Evolutionary conservation across 2,329 filamentous ascomycete genomes (phyloP).

Genomic region (Ceratocystis diversiconidia): DNA sequence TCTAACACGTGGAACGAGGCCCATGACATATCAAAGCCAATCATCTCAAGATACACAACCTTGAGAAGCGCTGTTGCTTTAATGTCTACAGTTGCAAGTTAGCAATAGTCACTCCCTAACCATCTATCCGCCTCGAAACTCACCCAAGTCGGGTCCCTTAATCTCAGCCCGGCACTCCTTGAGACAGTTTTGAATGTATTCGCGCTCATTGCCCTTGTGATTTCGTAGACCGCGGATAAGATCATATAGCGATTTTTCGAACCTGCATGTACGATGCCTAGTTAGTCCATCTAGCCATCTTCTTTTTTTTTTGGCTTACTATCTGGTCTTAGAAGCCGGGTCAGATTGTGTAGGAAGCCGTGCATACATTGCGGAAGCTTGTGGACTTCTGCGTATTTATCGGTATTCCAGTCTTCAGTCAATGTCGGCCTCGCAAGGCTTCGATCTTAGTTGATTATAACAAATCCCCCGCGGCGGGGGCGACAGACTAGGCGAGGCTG

Average conservation of each 20-base stretch:
- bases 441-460: not conserved
- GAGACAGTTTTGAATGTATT: slow-evolving; percentile 84
- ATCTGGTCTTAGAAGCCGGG: slow-evolving; percentile 21
- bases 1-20: slow-evolving; percentile 96
- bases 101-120: not conserved
- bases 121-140: slow-evolving; percentile 23
- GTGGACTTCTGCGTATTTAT: not conserved
- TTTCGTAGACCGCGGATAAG: slow-evolving; percentile 92
- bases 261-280: slow-evolving; percentile 43
- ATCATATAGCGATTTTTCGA: slow-evolving; percentile 98
- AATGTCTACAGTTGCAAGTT: slow-evolving; percentile 44
- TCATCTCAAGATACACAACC: slow-evolving; percentile 96
- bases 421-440: not conserved
- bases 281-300: not conserved
- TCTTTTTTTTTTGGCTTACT: not conserved
- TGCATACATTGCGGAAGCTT: slow-evolving; percentile 2
- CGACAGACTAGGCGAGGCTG: not conserved
- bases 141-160: slow-evolving; percentile 82
- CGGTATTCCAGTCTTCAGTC: not conserved
- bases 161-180: slow-evolving; percentile 94
- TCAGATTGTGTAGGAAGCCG: slow-evolving; percentile 16
- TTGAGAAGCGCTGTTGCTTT: slow-evolving; percentile 94
- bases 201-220: slow-evolving; percentile 87
- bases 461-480: slow-evolving; percentile 4
- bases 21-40: slow-evolving; percentile 99